phyloP scores from a whole-genome alignment of 805 yeast species.

The Wickerhamomyces canadensis region DNA sequence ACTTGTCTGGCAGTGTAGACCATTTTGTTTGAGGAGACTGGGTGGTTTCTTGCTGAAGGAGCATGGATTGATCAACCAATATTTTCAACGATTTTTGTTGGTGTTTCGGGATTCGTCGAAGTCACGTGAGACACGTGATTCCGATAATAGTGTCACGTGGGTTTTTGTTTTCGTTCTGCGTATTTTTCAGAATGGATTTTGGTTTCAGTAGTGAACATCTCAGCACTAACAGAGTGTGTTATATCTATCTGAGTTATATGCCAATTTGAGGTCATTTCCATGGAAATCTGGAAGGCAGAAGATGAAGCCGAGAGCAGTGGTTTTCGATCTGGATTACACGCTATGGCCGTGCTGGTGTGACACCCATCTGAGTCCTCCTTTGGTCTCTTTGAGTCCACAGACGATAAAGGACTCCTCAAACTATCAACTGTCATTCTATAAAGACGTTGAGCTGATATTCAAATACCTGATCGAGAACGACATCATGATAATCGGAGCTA shows the following conservation, averaged over 20 bases:
- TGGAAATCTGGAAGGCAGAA: background rate
- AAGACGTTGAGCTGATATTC: constrained; percentile 64
- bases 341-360: constrained; percentile 60
- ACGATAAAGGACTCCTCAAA: constrained; percentile 48
- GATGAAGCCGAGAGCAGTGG: constrained; percentile 8
- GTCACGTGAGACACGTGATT: too few relatives aligned
- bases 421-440: constrained; percentile 49
- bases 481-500: constrained; percentile 61
- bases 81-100: too few relatives aligned
- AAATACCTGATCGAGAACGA: constrained; percentile 40
- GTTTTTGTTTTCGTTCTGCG: too few relatives aligned
- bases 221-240: too few relatives aligned
- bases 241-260: too few relatives aligned
- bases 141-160: too few relatives aligned
- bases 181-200: too few relatives aligned
- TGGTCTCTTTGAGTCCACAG: constrained; percentile 31
- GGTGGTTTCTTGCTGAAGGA: too few relatives aligned
- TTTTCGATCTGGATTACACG: too few relatives aligned
- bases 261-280: background rate
- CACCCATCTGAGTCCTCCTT: constrained; percentile 58
- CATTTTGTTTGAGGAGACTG: background rate
- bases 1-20: constrained; percentile 1
- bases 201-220: too few relatives aligned
- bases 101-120: too few relatives aligned
- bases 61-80: too few relatives aligned